Evolutionary conservation across 1,284 basidiomycete genomes (phyloP).

Genomic region (Singerocomus rubriflavus): DNA sequence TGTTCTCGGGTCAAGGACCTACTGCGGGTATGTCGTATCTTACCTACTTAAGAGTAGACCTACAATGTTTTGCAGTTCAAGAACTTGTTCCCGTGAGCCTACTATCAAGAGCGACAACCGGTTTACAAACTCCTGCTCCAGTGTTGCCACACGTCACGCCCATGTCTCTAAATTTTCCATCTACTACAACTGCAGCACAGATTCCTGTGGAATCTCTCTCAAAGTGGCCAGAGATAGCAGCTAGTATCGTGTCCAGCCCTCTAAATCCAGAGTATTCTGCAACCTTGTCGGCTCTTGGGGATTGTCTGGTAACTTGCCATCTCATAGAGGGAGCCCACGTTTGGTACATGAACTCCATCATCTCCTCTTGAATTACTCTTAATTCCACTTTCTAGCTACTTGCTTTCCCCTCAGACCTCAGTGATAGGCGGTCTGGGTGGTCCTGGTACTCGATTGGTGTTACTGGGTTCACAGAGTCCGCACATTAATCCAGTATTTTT

Average conservation of each 20-base stretch:
- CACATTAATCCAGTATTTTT: slow-evolving; percentile 50
- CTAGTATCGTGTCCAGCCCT: slow-evolving; percentile 81
- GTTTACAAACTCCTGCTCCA: slow-evolving; percentile 41
- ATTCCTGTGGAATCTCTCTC: slow-evolving; percentile 58
- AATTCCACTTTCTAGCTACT: slow-evolving; percentile 55
- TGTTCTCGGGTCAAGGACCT: slow-evolving; percentile 83
- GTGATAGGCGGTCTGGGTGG: slow-evolving; percentile 67
- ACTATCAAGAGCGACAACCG: slow-evolving; percentile 38
- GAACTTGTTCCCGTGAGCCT: slow-evolving; percentile 66
- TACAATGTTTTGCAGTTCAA: slow-evolving; percentile 53
- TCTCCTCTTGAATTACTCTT: slow-evolving; percentile 2
- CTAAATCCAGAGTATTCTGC: slow-evolving; percentile 61
- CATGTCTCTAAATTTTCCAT: slow-evolving; percentile 60
- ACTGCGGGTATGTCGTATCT: slow-evolving; percentile 55
- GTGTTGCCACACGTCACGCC: slow-evolving; percentile 49
- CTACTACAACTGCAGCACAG: slow-evolving; percentile 39
- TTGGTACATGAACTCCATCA: slow-evolving; percentile 54
- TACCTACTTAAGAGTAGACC: neutral
- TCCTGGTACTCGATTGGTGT: slow-evolving; percentile 57
- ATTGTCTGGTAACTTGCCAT: slow-evolving; percentile 70
- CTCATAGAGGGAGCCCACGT: slow-evolving; percentile 87
- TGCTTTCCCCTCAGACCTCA: slow-evolving; percentile 84
- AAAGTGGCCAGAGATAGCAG: slow-evolving; percentile 85
- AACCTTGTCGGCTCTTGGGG: slow-evolving; percentile 86
- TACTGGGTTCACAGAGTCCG: slow-evolving; percentile 67